Percentiles rank a stretch among this genome's conserved stretches.
Evolutionary conservation across 441 rosid genomes (phyloP).

Genomic region (Gossypium schwendimanii): DNA sequence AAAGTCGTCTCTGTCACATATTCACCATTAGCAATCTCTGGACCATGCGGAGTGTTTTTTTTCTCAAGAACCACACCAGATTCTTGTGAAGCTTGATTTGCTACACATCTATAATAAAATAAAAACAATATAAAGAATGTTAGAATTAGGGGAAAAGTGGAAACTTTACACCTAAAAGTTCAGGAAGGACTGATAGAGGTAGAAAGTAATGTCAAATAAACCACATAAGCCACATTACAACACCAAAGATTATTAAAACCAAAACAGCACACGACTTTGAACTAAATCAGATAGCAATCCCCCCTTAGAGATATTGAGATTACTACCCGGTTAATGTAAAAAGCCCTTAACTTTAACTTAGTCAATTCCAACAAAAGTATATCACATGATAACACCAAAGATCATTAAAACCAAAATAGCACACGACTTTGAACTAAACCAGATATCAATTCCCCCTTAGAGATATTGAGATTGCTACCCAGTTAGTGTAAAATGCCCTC

Average conservation of each 20-base stretch:
- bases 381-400: not conserved
- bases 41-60: constrained; percentile 30
- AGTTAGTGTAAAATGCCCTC: not conserved
- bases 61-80: constrained; percentile 34
- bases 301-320: not conserved
- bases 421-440: not conserved
- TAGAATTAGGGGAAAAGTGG: constrained; percentile 5
- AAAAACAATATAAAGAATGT: constrained; percentile 17
- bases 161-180: constrained; percentile 2
- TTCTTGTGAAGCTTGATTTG: constrained; percentile 38
- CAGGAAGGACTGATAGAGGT: not conserved
- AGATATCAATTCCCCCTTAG: not conserved
- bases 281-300: not conserved
- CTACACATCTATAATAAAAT: constrained; percentile 54
- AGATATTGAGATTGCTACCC: not conserved
- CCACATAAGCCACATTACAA: not conserved
- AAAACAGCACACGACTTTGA: not conserved
- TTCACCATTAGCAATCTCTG: constrained; percentile 34
- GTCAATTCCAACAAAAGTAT: not conserved
- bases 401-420: not conserved
- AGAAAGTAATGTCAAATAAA: constrained; percentile 1
- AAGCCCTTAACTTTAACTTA: not conserved
- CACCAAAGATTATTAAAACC: not conserved
- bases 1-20: constrained; percentile 43
- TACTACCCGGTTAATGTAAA: not conserved